Conservation (phyloP, 169 alveolate species). For the Eimeria acervulina region DNA sequence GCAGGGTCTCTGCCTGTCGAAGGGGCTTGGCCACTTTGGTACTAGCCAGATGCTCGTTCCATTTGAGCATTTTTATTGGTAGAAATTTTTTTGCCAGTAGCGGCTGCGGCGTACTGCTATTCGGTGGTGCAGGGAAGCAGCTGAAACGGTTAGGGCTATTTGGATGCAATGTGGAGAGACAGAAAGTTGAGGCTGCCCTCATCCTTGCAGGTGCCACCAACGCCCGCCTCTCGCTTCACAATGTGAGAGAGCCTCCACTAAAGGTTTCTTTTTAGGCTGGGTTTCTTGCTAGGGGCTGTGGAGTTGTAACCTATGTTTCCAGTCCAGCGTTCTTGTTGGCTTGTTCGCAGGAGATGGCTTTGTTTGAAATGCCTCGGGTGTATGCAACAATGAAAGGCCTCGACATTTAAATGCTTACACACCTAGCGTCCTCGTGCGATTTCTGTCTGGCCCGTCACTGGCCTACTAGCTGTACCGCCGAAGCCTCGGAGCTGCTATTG, state of each 20-base stretch:
- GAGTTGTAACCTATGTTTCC: neutral
- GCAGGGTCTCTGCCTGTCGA: neutral
- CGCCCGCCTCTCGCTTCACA: constrained; percentile 75
- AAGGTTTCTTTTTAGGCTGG: neutral
- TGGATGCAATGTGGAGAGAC: constrained; percentile 82
- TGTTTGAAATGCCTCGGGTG: constrained; percentile 78
- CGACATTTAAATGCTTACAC: constrained; percentile 15
- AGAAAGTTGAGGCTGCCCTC: constrained; percentile 75
- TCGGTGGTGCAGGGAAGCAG: constrained; percentile 59
- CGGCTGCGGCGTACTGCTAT: neutral
- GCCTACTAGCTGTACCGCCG: neutral
- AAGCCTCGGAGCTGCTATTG: neutral
- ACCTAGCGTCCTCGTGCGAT: neutral
- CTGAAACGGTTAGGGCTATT: constrained; percentile 76
- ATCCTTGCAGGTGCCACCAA: constrained; percentile 77
- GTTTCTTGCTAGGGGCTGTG: neutral
- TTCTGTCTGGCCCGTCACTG: neutral
- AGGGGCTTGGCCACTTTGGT: neutral
- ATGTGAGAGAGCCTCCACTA: neutral
- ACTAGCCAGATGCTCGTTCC: neutral
- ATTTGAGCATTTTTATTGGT: neutral
- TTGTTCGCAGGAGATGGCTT: constrained; percentile 75
- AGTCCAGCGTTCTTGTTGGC: neutral
- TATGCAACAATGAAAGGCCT: constrained; percentile 76
- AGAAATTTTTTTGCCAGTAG: neutral